A percentile compares a stretch with the other conserved stretches of the same genome.
Evolutionary conservation across 2,329 filamentous ascomycete species (phyloP).

Genomic region (Apiospora marii): DNA sequence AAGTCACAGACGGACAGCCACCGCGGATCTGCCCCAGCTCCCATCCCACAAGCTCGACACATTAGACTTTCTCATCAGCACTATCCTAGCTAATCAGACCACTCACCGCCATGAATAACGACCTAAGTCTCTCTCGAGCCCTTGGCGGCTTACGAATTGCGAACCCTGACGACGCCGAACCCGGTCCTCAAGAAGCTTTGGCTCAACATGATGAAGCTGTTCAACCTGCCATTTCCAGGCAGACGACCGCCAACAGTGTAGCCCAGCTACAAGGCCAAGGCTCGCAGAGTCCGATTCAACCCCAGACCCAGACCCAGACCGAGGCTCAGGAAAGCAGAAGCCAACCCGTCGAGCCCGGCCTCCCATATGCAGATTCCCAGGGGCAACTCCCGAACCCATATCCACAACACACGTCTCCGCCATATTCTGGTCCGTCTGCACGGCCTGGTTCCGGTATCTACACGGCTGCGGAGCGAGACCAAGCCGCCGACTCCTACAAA

Average conservation of each 20-base stretch:
- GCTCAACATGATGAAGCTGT: slow-evolving; percentile 41
- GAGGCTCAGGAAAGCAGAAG: slow-evolving; percentile 18
- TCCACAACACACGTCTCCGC: slow-evolving; percentile 34
- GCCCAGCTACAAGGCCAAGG: slow-evolving; percentile 17
- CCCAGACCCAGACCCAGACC: slow-evolving; percentile 26
- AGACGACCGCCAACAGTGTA: background rate
- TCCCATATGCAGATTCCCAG: slow-evolving; percentile 7
- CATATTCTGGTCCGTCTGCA: slow-evolving; percentile 39
- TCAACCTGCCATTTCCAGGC: slow-evolving; percentile 32
- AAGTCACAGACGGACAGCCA: slow-evolving; percentile 3
- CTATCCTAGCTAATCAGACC: slow-evolving; percentile 24
- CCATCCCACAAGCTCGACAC: slow-evolving; percentile 23
- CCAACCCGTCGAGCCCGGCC: slow-evolving; percentile 11
- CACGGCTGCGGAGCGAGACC: slow-evolving; percentile 42
- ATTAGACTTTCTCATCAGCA: slow-evolving; percentile 25
- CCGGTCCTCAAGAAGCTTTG: slow-evolving; percentile 41
- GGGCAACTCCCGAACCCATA: slow-evolving; percentile 33
- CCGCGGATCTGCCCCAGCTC: slow-evolving; percentile 10
- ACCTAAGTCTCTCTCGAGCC: slow-evolving; percentile 90
- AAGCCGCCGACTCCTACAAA: slow-evolving; percentile 44
- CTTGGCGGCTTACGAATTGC: slow-evolving; percentile 95
- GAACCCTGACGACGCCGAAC: slow-evolving; percentile 82
- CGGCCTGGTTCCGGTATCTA: slow-evolving; percentile 45
- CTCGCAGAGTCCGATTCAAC: slow-evolving; percentile 4
- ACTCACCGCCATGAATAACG: slow-evolving; percentile 76